These are phyloP conservation scores for Durio zibethinus DNA, from an alignment of 345 rosid genomes.

Conservation along the genomic window DNA sequence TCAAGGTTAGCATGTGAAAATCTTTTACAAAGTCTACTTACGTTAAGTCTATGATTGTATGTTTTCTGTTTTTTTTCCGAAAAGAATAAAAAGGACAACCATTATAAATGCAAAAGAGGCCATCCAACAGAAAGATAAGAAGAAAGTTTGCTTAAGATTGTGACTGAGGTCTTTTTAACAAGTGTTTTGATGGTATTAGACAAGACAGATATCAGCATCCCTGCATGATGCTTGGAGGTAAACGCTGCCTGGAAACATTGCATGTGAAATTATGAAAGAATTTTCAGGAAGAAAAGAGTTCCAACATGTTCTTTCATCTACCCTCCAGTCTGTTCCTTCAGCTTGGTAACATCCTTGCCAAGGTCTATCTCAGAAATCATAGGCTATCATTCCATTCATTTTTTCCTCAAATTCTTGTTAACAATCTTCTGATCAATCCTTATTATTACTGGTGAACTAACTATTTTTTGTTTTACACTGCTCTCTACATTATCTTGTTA, in stretches of 20 bases:
- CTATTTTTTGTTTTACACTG: too few species aligned
- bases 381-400: too few species aligned
- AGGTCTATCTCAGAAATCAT: too few species aligned
- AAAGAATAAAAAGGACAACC: neutral
- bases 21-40: too few species aligned
- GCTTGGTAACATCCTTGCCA: neutral
- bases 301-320: neutral
- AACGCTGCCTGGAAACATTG: neutral
- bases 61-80: neutral
- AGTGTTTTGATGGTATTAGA: neutral
- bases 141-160: neutral
- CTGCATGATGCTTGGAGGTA: neutral
- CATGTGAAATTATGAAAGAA: slow-evolving; percentile 9
- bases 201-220: slow-evolving; percentile 4
- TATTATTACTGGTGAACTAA: too few species aligned
- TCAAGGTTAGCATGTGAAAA: too few species aligned
- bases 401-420: too few species aligned
- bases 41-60: too few species aligned
- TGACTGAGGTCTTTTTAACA: neutral
- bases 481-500: too few species aligned
- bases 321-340: neutral
- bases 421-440: too few species aligned
- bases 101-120: neutral
- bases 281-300: neutral
- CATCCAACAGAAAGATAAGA: neutral